Percentiles rank a stretch among this genome's conserved stretches.
These are phyloP conservation scores for Brasenia schreberi DNA, from an alignment of 164 flowering plant species.

Conservation along the genomic window DNA sequence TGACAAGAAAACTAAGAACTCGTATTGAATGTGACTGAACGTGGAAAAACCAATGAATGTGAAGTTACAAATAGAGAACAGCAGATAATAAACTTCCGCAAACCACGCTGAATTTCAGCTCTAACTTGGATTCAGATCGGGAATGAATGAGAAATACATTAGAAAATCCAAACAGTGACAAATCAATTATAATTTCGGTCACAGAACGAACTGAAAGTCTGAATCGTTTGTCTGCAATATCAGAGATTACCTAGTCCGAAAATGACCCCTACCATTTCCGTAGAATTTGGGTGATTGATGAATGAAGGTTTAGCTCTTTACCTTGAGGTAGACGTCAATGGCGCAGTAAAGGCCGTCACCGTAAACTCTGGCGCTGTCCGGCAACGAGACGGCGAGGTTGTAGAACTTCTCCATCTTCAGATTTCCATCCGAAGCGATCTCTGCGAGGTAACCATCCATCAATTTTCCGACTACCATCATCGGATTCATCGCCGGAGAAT, in stretches of 20 bases:
- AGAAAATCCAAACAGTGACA: background rate
- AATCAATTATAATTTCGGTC: no score
- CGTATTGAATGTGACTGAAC: background rate
- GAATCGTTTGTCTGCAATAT: background rate
- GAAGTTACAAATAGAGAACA: background rate
- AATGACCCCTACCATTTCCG: no score
- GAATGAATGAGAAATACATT: background rate
- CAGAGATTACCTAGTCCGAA: background rate
- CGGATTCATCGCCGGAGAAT: slow-evolving; percentile 32
- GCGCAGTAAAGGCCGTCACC: slow-evolving; percentile 95
- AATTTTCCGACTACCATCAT: slow-evolving; percentile 76
- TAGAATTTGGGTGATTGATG: background rate
- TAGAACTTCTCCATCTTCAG: slow-evolving; percentile 64
- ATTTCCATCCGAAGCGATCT: slow-evolving; percentile 82
- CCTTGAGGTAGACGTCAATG: slow-evolving; percentile 91
- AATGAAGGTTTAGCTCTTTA: slow-evolving; percentile 6
- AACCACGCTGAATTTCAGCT: background rate
- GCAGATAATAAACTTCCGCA: background rate
- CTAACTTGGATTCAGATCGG: background rate
- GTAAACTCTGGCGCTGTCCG: slow-evolving; percentile 60
- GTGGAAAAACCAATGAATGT: background rate
- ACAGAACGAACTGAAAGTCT: background rate
- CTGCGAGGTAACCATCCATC: slow-evolving; percentile 78
- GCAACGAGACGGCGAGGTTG: slow-evolving; percentile 51
- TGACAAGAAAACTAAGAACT: background rate